A percentile compares a stretch with the other conserved stretches of the same genome.
phyloP scores from a whole-genome alignment of 768 basidiomycete species.

The Pleurotus ostreatus region DNA sequence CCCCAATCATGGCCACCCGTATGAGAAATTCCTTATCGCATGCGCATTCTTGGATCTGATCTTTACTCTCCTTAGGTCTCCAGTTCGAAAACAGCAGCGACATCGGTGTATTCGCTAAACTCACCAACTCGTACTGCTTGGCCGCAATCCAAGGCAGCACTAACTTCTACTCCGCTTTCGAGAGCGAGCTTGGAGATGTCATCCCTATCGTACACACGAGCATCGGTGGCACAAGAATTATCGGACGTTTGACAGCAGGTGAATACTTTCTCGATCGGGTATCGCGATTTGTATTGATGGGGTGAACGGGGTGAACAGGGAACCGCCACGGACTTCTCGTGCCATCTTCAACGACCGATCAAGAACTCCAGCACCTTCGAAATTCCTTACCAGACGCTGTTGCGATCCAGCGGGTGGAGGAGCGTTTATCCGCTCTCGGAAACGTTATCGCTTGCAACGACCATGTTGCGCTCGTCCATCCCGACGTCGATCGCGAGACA shows the following conservation, averaged over 20 bases:
- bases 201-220: conserved; percentile 95
- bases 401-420: conserved; percentile 93
- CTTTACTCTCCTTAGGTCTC: conserved; percentile 49
- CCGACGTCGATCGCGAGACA: conserved; percentile 96
- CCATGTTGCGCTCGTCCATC: conserved; percentile 97
- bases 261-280: conserved; percentile 12
- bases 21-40: conserved; percentile 13
- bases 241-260: conserved; percentile 93
- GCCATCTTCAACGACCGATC: conserved; percentile 93
- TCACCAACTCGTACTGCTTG: conserved; percentile 98
- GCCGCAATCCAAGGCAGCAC: conserved; percentile 90
- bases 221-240: conserved; percentile 90
- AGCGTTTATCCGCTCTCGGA: conserved; percentile 93
- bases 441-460: conserved; percentile 99
- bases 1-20: conserved; percentile 45
- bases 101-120: conserved; percentile 94
- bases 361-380: conserved; percentile 95
- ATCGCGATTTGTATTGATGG: not conserved
- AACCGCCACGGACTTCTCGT: conserved; percentile 98
- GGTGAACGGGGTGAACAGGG: conserved; percentile 37
- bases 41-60: not conserved
- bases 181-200: conserved; percentile 89
- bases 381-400: conserved; percentile 93
- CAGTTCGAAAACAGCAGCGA: conserved; percentile 95
- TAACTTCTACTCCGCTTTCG: conserved; percentile 98